Evolutionary conservation across 1,139 yeast genomes (phyloP).

Genomic region (Yamadazyma siamensis): DNA sequence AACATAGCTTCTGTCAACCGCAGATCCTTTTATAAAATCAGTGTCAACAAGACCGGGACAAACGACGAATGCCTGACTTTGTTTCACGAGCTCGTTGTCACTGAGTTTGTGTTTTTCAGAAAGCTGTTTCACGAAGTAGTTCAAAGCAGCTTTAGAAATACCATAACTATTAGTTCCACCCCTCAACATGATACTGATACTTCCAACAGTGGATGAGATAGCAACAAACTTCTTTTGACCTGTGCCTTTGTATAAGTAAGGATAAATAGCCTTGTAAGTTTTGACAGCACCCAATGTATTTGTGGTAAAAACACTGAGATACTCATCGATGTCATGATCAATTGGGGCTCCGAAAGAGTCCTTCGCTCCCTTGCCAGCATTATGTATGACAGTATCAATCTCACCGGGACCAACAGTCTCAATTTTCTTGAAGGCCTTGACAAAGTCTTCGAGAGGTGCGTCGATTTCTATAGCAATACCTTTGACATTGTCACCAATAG

Average conservation of each 20-base stretch:
- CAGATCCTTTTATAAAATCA: constrained; percentile 10
- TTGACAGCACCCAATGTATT: constrained; percentile 9
- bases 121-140: constrained; percentile 1
- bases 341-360: neutral
- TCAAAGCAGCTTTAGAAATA: constrained; percentile 3
- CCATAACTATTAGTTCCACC: neutral
- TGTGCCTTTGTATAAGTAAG: constrained; percentile 5
- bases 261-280: constrained; percentile 8
- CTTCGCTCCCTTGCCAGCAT: constrained; percentile 4
- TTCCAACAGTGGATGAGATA: constrained; percentile 7
- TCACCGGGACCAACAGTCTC: constrained; percentile 2
- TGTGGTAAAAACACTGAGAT: constrained; percentile 2
- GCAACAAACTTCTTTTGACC: constrained; percentile 5
- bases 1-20: neutral
- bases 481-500: constrained; percentile 5
- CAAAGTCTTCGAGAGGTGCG: constrained; percentile 2
- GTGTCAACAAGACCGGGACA: constrained; percentile 33
- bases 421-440: constrained; percentile 4
- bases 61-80: constrained; percentile 11
- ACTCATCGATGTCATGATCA: constrained; percentile 3
- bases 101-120: constrained; percentile 23
- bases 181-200: constrained; percentile 12
- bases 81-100: constrained; percentile 22
- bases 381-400: constrained; percentile 6
- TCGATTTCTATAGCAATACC: constrained; percentile 3